phyloP scores from a whole-genome alignment of 2,329 filamentous ascomycete species.

The Pochonia chlamydosporia region DNA sequence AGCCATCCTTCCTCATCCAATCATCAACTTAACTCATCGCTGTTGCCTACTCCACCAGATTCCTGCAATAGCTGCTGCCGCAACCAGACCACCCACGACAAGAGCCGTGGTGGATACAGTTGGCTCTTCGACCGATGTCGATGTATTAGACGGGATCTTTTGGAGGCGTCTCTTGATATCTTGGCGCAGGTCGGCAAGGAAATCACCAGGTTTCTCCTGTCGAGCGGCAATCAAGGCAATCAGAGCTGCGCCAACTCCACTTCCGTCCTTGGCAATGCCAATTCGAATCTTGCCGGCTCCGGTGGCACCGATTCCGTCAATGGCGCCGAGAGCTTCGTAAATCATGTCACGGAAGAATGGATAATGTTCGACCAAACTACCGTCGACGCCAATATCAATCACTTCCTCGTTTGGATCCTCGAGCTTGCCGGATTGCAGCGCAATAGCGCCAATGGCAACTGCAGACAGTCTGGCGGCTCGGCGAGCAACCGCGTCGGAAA shows the following conservation, averaged over 20 bases:
- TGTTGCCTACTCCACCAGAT: constrained; percentile 29
- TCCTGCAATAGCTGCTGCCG: constrained; percentile 31
- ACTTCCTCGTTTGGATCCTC: constrained; percentile 59
- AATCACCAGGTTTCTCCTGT: constrained; percentile 48
- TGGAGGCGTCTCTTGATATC: constrained; percentile 31
- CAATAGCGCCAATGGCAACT: constrained; percentile 78
- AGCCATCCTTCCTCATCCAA: neutral
- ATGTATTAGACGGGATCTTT: constrained; percentile 22
- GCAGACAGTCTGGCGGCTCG: constrained; percentile 84
- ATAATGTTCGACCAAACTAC: constrained; percentile 92
- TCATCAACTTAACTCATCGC: constrained; percentile 2
- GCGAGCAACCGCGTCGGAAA: constrained; percentile 78
- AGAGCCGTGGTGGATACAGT: constrained; percentile 23
- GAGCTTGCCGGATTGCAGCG: constrained; percentile 74
- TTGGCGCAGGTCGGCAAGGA: constrained; percentile 34
- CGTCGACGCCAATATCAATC: constrained; percentile 88
- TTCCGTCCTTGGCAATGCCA: constrained; percentile 94
- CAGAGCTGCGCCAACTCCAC: constrained; percentile 75
- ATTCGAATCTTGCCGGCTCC: constrained; percentile 87
- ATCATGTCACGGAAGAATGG: constrained; percentile 87
- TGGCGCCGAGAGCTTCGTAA: constrained; percentile 69
- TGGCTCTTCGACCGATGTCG: constrained; percentile 23
- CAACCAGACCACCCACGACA: constrained; percentile 28
- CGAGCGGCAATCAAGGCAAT: constrained; percentile 84
- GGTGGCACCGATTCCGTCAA: constrained; percentile 69